Base-by-base conservation (phyloP, 2,329 filamentous ascomycete genomes). In the Trichophyton rubrum region DNA sequence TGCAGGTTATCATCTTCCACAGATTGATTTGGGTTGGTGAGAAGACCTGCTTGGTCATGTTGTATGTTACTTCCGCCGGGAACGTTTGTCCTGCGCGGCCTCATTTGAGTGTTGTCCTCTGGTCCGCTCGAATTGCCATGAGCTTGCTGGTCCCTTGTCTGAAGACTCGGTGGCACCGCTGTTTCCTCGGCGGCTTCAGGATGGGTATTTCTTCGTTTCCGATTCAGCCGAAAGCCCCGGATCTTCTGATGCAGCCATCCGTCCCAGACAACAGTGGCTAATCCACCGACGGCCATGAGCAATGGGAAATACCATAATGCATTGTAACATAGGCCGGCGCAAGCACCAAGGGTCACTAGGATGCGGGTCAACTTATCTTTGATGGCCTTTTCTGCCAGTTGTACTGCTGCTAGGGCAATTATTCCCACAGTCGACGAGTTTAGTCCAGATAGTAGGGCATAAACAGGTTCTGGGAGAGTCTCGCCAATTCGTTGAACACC, bases 271-370 rank as follows among this genome's bases (percentile, higher is more conserved):
- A 84, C 69, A 0, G 82, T 81, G 0, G 72, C 69, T 1, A 78
- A 7, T 0, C 85, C 86, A 0, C 79, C 81, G 1, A 76, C 64
- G 0, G 80, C 66, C 71, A 89, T 85, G 2, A 90, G 68, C 0
- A 82, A 66, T 0, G 87, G 87, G 55, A 89, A 90, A 65, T 87
- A 90, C 87, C 87, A 90, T 0, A 90, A 72, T 0, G 85, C 82
- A 57, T 84, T 88, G 65, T 89, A 89, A 56, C 87, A 76, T 64
- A 90, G 72, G 0, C 86, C 87, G 0, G 85, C 85, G 8, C 80
- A 77, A 0, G 77, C 87, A 2, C 81, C 80, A 5, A 85, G 66
- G 11, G 88, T 85, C 0, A 90, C 82, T 1, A 89, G 65, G 0
- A 85, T 73, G 0, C 86, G 75, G 0, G 86, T 85, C 2, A 87